phyloP scores from a whole-genome alignment of 2,329 filamentous ascomycete species.

The Cryphonectria japonica region DNA sequence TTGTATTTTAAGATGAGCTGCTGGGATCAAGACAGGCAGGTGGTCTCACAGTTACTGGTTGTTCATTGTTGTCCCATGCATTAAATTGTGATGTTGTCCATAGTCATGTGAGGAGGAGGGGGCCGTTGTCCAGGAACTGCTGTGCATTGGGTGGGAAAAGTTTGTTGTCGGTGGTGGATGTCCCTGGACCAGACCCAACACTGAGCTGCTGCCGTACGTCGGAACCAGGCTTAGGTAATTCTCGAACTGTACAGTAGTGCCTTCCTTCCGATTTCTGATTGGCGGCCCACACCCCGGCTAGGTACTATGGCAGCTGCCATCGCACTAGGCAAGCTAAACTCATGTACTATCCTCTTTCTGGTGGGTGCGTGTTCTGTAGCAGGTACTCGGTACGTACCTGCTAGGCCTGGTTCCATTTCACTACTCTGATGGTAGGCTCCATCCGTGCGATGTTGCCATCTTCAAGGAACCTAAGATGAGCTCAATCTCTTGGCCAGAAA shows the following conservation, averaged over 20 bases:
- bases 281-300: background rate
- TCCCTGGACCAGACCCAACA: background rate
- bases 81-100: background rate
- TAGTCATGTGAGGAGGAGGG: background rate
- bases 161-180: slow-evolving; percentile 1
- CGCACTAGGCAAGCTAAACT: background rate
- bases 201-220: background rate
- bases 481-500: slow-evolving; percentile 5
- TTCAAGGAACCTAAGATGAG: slow-evolving; percentile 6
- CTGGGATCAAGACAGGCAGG: background rate
- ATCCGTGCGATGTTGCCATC: background rate
- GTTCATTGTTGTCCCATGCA: slow-evolving; percentile 1
- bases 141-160: background rate
- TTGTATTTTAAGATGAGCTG: background rate
- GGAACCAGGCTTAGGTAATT: background rate
- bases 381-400: background rate
- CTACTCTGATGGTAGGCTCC: background rate
- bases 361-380: background rate
- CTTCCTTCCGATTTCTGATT: background rate
- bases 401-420: background rate
- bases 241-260: background rate
- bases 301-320: background rate
- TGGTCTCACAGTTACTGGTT: background rate
- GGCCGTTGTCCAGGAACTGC: background rate
- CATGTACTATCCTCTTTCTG: background rate